phyloP scores from a whole-genome alignment of 805 yeast genomes.

The Candida yuanshanica region DNA sequence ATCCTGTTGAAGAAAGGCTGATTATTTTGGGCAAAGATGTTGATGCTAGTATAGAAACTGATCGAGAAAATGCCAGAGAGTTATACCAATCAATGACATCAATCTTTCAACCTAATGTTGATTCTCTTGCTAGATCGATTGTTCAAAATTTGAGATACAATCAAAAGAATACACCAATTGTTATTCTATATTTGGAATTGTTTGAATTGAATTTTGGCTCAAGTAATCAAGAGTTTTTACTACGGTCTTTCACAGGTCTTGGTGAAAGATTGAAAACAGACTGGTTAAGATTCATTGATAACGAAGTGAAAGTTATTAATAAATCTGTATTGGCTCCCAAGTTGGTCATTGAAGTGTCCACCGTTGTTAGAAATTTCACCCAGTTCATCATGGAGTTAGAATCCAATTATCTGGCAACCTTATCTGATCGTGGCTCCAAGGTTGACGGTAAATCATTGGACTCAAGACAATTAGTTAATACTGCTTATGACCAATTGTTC shows the following conservation, averaged over 20 bases:
- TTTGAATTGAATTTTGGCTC: slow-evolving; percentile 32
- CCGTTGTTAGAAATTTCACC: slow-evolving; percentile 43
- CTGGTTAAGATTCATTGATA: slow-evolving; percentile 57
- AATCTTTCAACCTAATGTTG: slow-evolving; percentile 36
- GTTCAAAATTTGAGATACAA: slow-evolving; percentile 30
- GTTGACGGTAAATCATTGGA: slow-evolving; percentile 7
- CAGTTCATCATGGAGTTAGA: slow-evolving; percentile 38
- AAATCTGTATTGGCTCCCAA: slow-evolving; percentile 30
- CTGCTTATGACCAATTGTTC: slow-evolving; percentile 26
- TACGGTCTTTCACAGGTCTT: slow-evolving; percentile 44
- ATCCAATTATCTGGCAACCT: slow-evolving; percentile 7
- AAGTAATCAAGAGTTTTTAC: slow-evolving; percentile 60
- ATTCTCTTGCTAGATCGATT: slow-evolving; percentile 27
- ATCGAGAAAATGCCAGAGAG: slow-evolving; percentile 42
- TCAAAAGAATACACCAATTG: slow-evolving; percentile 36
- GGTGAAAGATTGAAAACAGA: slow-evolving; percentile 43
- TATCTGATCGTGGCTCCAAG: slow-evolving; percentile 10
- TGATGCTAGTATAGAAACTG: slow-evolving; percentile 36
- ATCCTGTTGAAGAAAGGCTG: slow-evolving; percentile 29
- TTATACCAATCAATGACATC: slow-evolving; percentile 39
- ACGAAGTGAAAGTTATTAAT: slow-evolving; percentile 43
- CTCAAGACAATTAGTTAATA: slow-evolving; percentile 22
- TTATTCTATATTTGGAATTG: slow-evolving; percentile 38
- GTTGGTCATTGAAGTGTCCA: slow-evolving; percentile 36
- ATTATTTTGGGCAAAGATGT: slow-evolving; percentile 26